Percentiles rank a stretch among this genome's conserved stretches.
Conservation (phyloP, 352 stramenopile species). For the Phytophthora europaea region DNA sequence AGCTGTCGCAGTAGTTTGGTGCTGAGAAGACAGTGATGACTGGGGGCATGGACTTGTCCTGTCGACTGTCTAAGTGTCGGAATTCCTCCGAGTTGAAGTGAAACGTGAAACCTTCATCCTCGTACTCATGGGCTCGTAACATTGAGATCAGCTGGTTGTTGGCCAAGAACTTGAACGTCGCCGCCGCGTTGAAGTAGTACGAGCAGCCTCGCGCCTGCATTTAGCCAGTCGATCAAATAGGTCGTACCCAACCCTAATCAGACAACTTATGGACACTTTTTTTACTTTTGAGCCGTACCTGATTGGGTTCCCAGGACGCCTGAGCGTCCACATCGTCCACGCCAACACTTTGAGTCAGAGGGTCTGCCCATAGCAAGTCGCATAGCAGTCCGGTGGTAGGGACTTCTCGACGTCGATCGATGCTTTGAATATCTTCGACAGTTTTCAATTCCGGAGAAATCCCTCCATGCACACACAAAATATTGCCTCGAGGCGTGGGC, state of each 20-base stretch:
- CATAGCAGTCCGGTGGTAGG: conserved; percentile 70
- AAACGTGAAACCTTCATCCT: conserved; percentile 72
- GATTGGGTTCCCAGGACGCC: conserved; percentile 33
- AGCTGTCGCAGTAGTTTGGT: conserved; percentile 96
- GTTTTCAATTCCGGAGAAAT: conserved; percentile 66
- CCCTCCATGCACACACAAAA: conserved; percentile 82
- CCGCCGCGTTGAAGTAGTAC: conserved; percentile 90
- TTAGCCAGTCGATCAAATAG: not conserved
- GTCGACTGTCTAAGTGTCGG: conserved; percentile 52
- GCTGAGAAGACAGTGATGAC: conserved; percentile 97
- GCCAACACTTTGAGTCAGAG: conserved; percentile 27
- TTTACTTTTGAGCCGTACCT: conserved; percentile 18
- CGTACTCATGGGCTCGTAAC: conserved; percentile 87
- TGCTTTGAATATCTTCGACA: conserved; percentile 62
- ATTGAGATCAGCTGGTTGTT: conserved; percentile 75
- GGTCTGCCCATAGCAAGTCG: conserved; percentile 83
- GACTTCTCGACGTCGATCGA: conserved; percentile 76
- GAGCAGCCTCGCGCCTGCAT: conserved; percentile 76
- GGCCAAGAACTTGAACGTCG: conserved; percentile 77
- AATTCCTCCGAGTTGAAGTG: conserved; percentile 68
- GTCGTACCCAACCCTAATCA: not conserved
- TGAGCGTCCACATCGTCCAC: conserved; percentile 21
- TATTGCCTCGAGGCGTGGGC: conserved; percentile 48
- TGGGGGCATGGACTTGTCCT: conserved; percentile 61
- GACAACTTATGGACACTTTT: not conserved